phyloP scores from a whole-genome alignment of 352 stramenopile genomes.

The Phytophthora fragariaefolia region DNA sequence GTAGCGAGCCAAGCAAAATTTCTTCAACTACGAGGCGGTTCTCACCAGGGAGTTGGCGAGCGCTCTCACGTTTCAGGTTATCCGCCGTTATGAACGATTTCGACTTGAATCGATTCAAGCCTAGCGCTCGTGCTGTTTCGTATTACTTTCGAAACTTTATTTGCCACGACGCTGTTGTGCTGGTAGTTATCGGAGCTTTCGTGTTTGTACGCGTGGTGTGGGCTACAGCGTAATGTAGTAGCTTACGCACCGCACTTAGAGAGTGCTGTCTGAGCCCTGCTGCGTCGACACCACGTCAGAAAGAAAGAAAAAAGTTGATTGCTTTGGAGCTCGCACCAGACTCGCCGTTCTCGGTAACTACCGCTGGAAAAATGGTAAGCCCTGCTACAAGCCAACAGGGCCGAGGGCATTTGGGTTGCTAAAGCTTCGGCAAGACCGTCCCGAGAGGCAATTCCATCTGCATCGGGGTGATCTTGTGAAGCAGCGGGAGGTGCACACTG shows the following conservation, averaged over 20 bases:
- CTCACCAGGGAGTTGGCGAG: constrained; percentile 4
- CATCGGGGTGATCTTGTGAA: constrained; percentile 5
- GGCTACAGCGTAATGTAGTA: constrained; percentile 6
- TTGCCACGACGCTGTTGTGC: constrained; percentile 11
- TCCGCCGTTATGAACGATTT: constrained; percentile 12
- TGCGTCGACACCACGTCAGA: constrained; percentile 25
- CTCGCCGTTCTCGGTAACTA: constrained; percentile 8
- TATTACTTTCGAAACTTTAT: constrained; percentile 19
- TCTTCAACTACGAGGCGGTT: constrained; percentile 16
- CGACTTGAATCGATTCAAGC: constrained; percentile 2
- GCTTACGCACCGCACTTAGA: constrained; percentile 11
- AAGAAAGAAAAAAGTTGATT: too few species aligned
- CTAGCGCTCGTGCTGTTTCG: constrained; percentile 9
- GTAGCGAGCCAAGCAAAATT: neutral
- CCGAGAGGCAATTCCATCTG: constrained; percentile 6
- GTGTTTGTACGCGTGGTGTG: constrained; percentile 1
- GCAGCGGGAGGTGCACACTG: neutral
- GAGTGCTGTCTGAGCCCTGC: constrained; percentile 7
- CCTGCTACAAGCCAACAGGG: constrained; percentile 7
- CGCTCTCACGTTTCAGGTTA: constrained; percentile 1
- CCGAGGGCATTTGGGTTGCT: constrained; percentile 17
- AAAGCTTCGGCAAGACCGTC: constrained; percentile 3
- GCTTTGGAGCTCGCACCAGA: constrained; percentile 13
- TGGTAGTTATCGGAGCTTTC: constrained; percentile 13
- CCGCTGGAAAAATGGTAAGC: neutral